Conservation (phyloP, 2,329 filamentous ascomycete species). For the Akanthomyces lecanii region DNA sequence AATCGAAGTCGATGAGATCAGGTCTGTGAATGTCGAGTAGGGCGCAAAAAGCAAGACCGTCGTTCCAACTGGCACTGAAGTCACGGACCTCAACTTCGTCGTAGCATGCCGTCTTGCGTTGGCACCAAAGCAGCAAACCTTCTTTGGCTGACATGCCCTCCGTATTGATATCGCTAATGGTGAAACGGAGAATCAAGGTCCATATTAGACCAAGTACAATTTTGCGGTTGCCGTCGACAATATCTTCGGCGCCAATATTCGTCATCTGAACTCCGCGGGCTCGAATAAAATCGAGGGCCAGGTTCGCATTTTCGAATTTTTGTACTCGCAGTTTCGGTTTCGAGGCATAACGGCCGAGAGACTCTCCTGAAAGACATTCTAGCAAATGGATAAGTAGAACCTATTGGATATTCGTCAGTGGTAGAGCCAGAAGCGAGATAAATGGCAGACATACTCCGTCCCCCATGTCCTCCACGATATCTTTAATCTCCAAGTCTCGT, state of each 20-base stretch:
- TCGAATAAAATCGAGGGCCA: constrained; percentile 90
- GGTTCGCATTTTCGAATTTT: constrained; percentile 96
- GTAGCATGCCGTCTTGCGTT: constrained; percentile 97
- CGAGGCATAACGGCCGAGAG: constrained; percentile 91
- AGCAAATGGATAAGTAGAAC: constrained; percentile 94
- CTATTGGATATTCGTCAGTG: constrained; percentile 41
- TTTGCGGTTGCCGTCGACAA: constrained; percentile 96
- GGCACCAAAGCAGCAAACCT: constrained; percentile 91
- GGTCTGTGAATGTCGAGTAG: constrained; percentile 94
- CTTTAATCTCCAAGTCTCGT: constrained; percentile 74
- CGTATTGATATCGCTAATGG: constrained; percentile 97
- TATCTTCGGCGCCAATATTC: constrained; percentile 96
- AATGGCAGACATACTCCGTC: constrained; percentile 69
- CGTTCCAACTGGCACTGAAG: constrained; percentile 95
- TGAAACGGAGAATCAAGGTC: constrained; percentile 96
- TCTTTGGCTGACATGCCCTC: constrained; percentile 98
- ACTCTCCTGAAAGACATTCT: constrained; percentile 91
- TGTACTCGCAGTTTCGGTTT: constrained; percentile 96
- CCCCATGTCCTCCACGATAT: constrained; percentile 83
- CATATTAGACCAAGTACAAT: constrained; percentile 97
- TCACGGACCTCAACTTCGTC: constrained; percentile 94
- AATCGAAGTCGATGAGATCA: constrained; percentile 94
- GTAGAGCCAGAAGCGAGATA: not conserved
- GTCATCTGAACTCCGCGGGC: constrained; percentile 91
- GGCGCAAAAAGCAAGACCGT: constrained; percentile 93